A percentile compares a stretch with the other conserved stretches of the same genome.
Conservation (phyloP, 2,329 filamentous ascomycete species). For the Microcyclosporella mali region DNA sequence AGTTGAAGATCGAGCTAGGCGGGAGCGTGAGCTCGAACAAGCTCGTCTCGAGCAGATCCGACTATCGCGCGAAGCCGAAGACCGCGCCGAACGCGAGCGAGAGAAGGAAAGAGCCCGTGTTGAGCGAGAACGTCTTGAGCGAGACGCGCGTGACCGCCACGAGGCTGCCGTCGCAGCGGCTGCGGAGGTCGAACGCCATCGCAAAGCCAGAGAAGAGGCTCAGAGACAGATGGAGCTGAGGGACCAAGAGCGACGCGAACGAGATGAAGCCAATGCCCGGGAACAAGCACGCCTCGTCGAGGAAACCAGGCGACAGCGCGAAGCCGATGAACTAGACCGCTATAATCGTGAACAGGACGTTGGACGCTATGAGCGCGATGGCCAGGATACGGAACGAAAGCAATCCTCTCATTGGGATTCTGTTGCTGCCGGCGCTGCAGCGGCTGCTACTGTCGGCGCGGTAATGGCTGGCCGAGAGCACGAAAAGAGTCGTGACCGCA, state of each 20-base stretch:
- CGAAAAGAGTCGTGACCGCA: conserved; percentile 16
- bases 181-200: conserved; percentile 15
- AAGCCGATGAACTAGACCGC: conserved; percentile 7
- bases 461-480: conserved; percentile 23
- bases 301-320: conserved; percentile 14
- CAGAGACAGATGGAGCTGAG: conserved; percentile 12
- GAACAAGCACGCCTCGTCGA: conserved; percentile 19
- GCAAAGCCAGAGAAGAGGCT: conserved; percentile 15
- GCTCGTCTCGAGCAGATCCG: conserved; percentile 21
- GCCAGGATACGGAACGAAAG: conserved; percentile 13
- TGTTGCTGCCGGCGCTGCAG: conserved; percentile 32
- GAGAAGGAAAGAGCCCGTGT: conserved; percentile 12
- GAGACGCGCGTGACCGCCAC: conserved; percentile 19
- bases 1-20: conserved; percentile 11
- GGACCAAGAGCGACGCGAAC: conserved; percentile 21
- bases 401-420: conserved; percentile 31
- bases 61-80: conserved; percentile 19
- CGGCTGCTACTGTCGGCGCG: conserved; percentile 27
- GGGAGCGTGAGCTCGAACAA: conserved; percentile 9
- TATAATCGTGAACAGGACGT: neutral
- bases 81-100: neutral
- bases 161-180: conserved; percentile 14
- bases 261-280: conserved; percentile 27
- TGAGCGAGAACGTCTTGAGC: conserved; percentile 22
- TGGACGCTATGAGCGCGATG: conserved; percentile 7